Percentiles rank a stretch among this genome's conserved stretches.
These are phyloP conservation scores for Corylus americana DNA, from an alignment of 306 rosid genomes.

Conservation along the genomic window DNA sequence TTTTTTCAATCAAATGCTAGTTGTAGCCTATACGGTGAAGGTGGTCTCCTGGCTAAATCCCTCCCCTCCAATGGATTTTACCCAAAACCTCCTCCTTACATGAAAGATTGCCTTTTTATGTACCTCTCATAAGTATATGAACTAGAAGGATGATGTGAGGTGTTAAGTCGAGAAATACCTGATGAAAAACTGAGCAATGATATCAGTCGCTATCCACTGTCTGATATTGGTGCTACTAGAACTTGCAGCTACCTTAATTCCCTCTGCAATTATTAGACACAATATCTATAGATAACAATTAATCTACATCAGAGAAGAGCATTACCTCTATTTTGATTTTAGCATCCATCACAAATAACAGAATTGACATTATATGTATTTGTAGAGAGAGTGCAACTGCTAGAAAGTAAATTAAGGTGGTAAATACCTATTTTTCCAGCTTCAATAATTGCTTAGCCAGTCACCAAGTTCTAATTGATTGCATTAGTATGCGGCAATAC, in stretches of 20 bases:
- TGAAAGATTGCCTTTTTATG: background rate
- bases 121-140: constrained; percentile 11
- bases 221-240: background rate
- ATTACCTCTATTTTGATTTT: background rate
- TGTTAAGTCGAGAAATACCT: background rate
- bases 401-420: background rate
- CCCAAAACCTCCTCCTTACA: background rate
- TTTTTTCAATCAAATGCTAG: background rate
- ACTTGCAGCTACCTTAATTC: background rate
- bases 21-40: background rate
- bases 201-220: constrained; percentile 8
- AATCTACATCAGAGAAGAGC: background rate
- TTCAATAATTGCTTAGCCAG: background rate
- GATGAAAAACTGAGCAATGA: background rate
- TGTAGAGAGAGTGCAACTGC: background rate
- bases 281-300: background rate
- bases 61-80: background rate
- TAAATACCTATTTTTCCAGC: background rate
- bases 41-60: background rate
- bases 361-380: background rate
- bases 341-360: background rate
- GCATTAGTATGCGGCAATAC: background rate
- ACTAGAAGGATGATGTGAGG: background rate
- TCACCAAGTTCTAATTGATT: background rate
- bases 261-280: background rate